phyloP scores from a whole-genome alignment of 345 rosid genomes.

The Camelina hispida region DNA sequence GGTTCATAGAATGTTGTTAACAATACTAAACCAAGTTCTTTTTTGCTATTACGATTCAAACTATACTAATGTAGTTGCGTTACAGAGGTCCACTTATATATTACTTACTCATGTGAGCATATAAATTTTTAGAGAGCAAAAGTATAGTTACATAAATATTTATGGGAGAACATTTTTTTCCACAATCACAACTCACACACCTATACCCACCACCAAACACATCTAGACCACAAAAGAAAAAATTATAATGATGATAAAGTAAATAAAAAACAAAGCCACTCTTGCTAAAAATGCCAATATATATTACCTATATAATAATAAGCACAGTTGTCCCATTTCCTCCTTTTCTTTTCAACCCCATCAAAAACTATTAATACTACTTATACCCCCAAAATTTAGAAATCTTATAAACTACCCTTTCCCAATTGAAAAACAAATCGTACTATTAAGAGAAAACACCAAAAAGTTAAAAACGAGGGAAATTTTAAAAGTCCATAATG shows the following conservation, averaged over 20 bases:
- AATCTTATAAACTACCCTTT: conserved; percentile 36
- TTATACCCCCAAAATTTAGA: conserved; percentile 46
- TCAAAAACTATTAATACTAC: conserved; percentile 26
- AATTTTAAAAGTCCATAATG: not conserved
- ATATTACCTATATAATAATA: conserved; percentile 26
- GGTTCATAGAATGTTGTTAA: not conserved
- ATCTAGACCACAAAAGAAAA: not conserved
- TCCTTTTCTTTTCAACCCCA: conserved; percentile 12
- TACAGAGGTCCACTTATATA: too few relatives aligned
- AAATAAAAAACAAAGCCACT: not conserved
- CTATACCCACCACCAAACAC: conserved; percentile 4
- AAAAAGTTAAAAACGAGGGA: not conserved
- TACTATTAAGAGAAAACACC: conserved; percentile 1
- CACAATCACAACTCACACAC: conserved; percentile 20
- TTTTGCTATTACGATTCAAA: not conserved
- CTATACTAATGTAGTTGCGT: not conserved
- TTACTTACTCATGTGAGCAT: not conserved
- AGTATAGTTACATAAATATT: not conserved
- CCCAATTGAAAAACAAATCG: conserved; percentile 37
- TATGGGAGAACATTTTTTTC: conserved; percentile 21
- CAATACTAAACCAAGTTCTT: not conserved
- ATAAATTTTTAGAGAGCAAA: not conserved
- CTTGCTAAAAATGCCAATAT: conserved; percentile 36
- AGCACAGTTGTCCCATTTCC: conserved; percentile 24
- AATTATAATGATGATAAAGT: not conserved